Percentiles rank a stretch among this genome's conserved stretches.
These are phyloP conservation scores for Cymbidium sinense DNA, from an alignment of 106 monocot genomes.

Conservation along the genomic window DNA sequence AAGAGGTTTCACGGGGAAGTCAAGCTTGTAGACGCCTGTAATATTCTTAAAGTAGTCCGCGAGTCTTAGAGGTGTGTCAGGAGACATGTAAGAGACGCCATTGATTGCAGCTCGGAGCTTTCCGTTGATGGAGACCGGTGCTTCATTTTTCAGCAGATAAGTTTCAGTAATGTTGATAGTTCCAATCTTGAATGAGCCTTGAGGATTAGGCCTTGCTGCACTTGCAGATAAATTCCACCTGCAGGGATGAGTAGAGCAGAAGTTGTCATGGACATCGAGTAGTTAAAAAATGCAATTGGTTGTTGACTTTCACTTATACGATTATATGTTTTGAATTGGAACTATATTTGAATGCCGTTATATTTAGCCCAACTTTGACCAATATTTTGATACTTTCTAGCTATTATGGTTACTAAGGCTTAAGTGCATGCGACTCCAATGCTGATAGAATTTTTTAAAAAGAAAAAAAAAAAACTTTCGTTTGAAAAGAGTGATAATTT, in stretches of 20 bases:
- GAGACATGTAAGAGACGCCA: constrained; percentile 33
- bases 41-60: constrained; percentile 29
- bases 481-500: no score
- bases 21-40: constrained; percentile 40
- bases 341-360: no score
- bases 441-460: no score
- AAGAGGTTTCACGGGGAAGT: constrained; percentile 37
- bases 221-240: constrained; percentile 58
- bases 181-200: constrained; percentile 60
- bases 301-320: no score
- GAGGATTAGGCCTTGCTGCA: constrained; percentile 66
- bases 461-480: no score
- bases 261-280: no score
- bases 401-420: no score
- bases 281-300: no score
- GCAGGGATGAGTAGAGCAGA: not conserved
- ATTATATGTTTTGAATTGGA: no score
- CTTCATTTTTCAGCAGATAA: constrained; percentile 27
- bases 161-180: constrained; percentile 38
- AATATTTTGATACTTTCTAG: no score
- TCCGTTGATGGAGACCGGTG: constrained; percentile 29
- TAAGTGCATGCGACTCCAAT: no score
- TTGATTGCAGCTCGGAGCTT: constrained; percentile 32
- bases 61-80: constrained; percentile 42
- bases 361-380: no score